These are phyloP conservation scores for Lotmaria passim DNA, from an alignment of 208 protist species.

Conservation along the genomic window DNA sequence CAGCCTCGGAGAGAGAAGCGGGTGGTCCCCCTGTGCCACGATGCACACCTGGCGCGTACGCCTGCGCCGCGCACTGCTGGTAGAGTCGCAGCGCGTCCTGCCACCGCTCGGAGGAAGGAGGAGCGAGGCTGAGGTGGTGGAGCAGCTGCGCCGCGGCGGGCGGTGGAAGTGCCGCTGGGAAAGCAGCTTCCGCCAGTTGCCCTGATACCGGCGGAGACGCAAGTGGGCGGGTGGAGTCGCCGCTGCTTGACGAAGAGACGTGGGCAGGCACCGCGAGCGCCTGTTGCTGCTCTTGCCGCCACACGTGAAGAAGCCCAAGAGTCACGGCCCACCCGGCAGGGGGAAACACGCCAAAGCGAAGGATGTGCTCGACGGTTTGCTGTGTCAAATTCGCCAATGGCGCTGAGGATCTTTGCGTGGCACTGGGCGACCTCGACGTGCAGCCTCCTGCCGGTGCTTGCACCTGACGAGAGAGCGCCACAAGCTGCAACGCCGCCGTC, in stretches of 20 bases:
- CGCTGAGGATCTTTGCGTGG: not conserved
- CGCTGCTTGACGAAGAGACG: not conserved
- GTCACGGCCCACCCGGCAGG: slow-evolving; percentile 22
- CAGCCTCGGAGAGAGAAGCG: not conserved
- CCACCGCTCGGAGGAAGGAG: slow-evolving; percentile 24
- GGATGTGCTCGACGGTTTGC: slow-evolving; percentile 13
- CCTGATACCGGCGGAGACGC: not conserved
- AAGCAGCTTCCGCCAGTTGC: not conserved
- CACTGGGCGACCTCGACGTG: not conserved
- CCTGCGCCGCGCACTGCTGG: slow-evolving; percentile 14
- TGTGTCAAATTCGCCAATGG: not conserved
- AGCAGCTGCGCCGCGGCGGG: slow-evolving; percentile 28
- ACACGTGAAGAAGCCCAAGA: slow-evolving; percentile 17
- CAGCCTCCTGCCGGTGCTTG: not conserved
- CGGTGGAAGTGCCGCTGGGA: slow-evolving; percentile 17
- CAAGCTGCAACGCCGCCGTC: slow-evolving; percentile 25
- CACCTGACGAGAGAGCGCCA: slow-evolving; percentile 18
- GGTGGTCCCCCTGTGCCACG: not conserved
- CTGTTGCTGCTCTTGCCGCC: slow-evolving; percentile 16
- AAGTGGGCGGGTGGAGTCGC: not conserved
- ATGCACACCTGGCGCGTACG: not conserved
- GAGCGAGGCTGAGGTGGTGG: slow-evolving; percentile 33
- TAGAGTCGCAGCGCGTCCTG: slow-evolving; percentile 33
- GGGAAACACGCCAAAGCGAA: slow-evolving; percentile 30
- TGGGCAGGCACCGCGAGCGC: not conserved